Percentiles rank a stretch among this genome's conserved stretches.
Conservation (phyloP, 192 early-diverging fungal species). For the Coemansia sp. region DNA sequence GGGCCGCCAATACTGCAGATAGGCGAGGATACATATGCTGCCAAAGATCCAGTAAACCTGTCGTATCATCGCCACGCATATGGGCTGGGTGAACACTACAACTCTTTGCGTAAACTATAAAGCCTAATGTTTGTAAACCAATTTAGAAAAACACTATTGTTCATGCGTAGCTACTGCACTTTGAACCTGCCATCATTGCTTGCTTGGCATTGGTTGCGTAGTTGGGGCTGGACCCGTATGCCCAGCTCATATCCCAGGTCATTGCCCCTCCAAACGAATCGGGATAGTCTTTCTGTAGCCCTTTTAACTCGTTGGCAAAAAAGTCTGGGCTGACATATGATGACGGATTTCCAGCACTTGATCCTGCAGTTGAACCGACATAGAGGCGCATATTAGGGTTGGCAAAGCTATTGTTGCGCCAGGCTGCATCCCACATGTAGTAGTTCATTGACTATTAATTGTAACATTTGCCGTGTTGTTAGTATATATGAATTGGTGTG, state of each 20-base stretch:
- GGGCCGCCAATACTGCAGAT: slow-evolving; percentile 75
- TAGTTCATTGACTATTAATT: slow-evolving; percentile 48
- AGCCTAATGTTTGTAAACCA: not conserved
- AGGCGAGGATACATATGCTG: slow-evolving; percentile 66
- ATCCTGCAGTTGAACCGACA: slow-evolving; percentile 59
- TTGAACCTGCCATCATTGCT: slow-evolving; percentile 48
- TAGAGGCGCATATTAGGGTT: slow-evolving; percentile 62
- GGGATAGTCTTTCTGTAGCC: slow-evolving; percentile 38
- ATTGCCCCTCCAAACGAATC: slow-evolving; percentile 68
- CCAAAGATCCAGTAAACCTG: slow-evolving; percentile 65
- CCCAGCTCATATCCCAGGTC: slow-evolving; percentile 64
- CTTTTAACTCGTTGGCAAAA: slow-evolving; percentile 42
- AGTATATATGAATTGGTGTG: not conserved
- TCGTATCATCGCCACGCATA: slow-evolving; percentile 90
- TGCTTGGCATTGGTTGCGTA: slow-evolving; percentile 50
- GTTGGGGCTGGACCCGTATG: slow-evolving; percentile 48
- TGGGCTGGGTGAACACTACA: slow-evolving; percentile 96
- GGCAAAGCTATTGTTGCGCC: slow-evolving; percentile 58
- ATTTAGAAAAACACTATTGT: not conserved
- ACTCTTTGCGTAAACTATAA: slow-evolving; percentile 65
- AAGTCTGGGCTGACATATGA: slow-evolving; percentile 50
- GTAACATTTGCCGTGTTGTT: not conserved
- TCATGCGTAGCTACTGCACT: slow-evolving; percentile 9
- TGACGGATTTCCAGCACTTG: slow-evolving; percentile 54
- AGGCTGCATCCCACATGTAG: slow-evolving; percentile 58